Conservation (phyloP, 192 early-diverging fungal genomes). For the Allomyces arbusculus region DNA sequence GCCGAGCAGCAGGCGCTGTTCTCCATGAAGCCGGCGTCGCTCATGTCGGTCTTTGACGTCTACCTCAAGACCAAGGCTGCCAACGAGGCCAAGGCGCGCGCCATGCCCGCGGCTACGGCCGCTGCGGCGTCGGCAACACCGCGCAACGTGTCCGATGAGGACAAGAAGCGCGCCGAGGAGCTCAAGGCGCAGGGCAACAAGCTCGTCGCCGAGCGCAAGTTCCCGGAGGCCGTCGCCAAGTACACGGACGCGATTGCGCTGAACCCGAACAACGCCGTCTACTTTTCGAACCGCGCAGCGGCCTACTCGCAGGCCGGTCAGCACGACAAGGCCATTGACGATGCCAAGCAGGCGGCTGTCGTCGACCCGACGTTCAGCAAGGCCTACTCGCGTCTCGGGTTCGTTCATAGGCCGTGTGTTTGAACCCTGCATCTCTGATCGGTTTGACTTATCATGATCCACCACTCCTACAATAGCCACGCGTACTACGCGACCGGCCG, state of each 20-base stretch:
- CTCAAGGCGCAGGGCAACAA: slow-evolving; percentile 71
- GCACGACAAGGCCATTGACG: slow-evolving; percentile 67
- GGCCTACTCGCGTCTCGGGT: slow-evolving; percentile 80
- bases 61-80: slow-evolving; percentile 58
- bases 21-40: slow-evolving; percentile 66
- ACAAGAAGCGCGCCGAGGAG: slow-evolving; percentile 68
- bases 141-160: slow-evolving; percentile 21
- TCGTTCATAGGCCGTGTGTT: slow-evolving; percentile 2
- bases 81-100: not conserved
- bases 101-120: not conserved
- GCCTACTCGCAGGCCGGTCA: slow-evolving; percentile 78
- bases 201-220: slow-evolving; percentile 64
- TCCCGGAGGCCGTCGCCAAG: slow-evolving; percentile 56
- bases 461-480: slow-evolving; percentile 22
- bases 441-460: not conserved
- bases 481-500: slow-evolving; percentile 77
- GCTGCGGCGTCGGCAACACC: not conserved
- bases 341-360: slow-evolving; percentile 64
- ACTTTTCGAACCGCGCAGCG: slow-evolving; percentile 90
- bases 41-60: slow-evolving; percentile 75
- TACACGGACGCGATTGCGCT: slow-evolving; percentile 85
- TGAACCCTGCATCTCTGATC: not conserved
- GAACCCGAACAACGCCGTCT: slow-evolving; percentile 71
- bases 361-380: slow-evolving; percentile 80
- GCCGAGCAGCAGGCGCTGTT: slow-evolving; percentile 36